These are phyloP conservation scores for Clonostachys solani DNA, from an alignment of 2,329 filamentous ascomycete species.

Conservation along the genomic window DNA sequence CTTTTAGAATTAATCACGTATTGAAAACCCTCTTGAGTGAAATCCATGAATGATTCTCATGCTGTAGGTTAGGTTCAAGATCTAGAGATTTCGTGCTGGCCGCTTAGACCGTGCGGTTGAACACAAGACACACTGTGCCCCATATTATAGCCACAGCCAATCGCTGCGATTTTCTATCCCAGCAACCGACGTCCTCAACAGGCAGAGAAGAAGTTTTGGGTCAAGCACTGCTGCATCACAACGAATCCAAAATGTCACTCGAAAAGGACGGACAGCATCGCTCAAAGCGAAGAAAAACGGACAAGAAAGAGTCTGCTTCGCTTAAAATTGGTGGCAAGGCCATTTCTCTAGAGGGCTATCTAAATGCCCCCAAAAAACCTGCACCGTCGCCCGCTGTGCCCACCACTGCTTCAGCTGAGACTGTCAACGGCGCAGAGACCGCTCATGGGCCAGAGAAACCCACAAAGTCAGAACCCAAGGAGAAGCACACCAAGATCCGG, in stretches of 20 bases:
- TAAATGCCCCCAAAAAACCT: conserved; percentile 20
- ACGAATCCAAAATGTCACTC: too few relatives aligned
- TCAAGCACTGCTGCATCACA: too few relatives aligned
- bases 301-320: conserved; percentile 22
- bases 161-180: too few relatives aligned
- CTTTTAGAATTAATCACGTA: not conserved
- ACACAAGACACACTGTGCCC: too few relatives aligned
- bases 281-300: conserved; percentile 30
- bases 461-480: not conserved
- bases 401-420: conserved; percentile 11
- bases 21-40: not conserved
- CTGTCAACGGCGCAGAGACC: conserved; percentile 12
- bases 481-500: conserved; percentile 1
- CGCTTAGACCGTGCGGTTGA: too few relatives aligned
- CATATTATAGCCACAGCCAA: too few relatives aligned
- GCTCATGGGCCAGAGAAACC: not conserved
- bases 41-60: not conserved
- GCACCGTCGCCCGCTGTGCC: not conserved
- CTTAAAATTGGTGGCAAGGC: conserved; percentile 42
- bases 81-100: too few relatives aligned
- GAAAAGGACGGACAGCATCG: conserved; percentile 4
- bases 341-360: conserved; percentile 45
- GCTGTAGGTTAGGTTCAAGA: not conserved
- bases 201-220: too few relatives aligned
- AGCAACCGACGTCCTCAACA: too few relatives aligned